A percentile compares a stretch with the other conserved stretches of the same genome.
Evolutionary conservation across 495 filamentous ascomycete genomes (phyloP).

Genomic region (Neurospora sp.): DNA sequence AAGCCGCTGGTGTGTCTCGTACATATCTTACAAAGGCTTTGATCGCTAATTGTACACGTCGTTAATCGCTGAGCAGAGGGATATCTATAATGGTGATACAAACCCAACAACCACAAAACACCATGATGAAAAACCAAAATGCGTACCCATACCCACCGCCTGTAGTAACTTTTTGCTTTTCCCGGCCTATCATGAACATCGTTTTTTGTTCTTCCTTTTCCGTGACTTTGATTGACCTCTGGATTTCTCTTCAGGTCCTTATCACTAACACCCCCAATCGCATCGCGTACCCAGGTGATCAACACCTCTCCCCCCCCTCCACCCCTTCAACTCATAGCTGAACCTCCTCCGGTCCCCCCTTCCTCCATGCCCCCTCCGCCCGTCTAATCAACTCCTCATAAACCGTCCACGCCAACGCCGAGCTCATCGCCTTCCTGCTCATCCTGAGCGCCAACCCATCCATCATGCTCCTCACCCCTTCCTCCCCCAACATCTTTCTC

Average conservation of each 20-base stretch:
- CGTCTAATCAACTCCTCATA: constrained; percentile 86
- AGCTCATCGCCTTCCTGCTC: constrained; percentile 82
- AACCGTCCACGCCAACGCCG: constrained; percentile 87
- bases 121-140: not conserved
- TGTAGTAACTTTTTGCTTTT: not conserved
- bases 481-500: constrained; percentile 66
- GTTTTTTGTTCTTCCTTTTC: not conserved
- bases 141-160: not conserved
- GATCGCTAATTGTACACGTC: not conserved
- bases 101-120: not conserved
- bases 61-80: not conserved
- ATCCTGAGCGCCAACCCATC: constrained; percentile 83
- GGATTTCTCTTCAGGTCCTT: not conserved
- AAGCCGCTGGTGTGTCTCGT: not conserved
- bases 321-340: not conserved
- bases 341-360: not conserved
- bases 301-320: no score
- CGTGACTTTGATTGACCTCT: not conserved
- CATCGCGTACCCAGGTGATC: not conserved
- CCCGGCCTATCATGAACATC: not conserved
- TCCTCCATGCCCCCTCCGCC: constrained; percentile 54
- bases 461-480: constrained; percentile 72
- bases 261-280: not conserved
- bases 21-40: not conserved
- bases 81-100: not conserved